Evolutionary conservation across 352 stramenopile genomes (phyloP), one percentile per base, ranked within the genome.

Genomic region (Globisporangium barbulae): DNA sequence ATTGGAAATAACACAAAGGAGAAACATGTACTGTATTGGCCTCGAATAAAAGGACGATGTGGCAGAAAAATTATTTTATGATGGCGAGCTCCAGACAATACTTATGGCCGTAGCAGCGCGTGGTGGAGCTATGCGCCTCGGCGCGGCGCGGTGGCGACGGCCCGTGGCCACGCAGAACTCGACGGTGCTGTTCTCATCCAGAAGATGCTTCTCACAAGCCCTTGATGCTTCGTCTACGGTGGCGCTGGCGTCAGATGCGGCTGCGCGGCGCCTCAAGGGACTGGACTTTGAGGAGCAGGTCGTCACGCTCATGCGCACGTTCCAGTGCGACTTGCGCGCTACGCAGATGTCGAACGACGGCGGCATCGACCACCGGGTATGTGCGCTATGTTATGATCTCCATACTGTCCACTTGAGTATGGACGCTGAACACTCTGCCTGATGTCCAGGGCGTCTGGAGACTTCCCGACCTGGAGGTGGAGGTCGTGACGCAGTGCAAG

Each of bases 401-500:
- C 25, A 28, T 28, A 28, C 25, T 28, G 25, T 28, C 25, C 25
- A 28, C 25, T 28, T 28, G 25, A 28, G 25, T 28, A 47, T 53
- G 30, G 3, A 58, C 12, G 19, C 4, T 64, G 42, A 53, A 0
- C 21, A 5, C 42, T 57, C 42, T 53, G 33, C n/a, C 13, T 33
- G n/a, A 5, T 49, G 17, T 65, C 5, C 52, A 93, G 85, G 85
- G 83, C 19, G 70, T 70, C 30, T 94, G 85, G 85, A 70, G 47
- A 12, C 58, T 94, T 9, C 85, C 83, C 3, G 85, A 92, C 53
- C 55, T 76, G 49, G 62, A 78, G 10, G 67, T 94, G 19, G 76
- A 88, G 7, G 70, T 94, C 45, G 79, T 90, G 60, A 92, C 85
- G 17, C 85, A 94, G 61, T 94, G 85, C 75, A 94, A 94, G 73